Evolutionary conservation across 805 yeast genomes (phyloP).

Genomic region (Teunomyces cretensis): DNA sequence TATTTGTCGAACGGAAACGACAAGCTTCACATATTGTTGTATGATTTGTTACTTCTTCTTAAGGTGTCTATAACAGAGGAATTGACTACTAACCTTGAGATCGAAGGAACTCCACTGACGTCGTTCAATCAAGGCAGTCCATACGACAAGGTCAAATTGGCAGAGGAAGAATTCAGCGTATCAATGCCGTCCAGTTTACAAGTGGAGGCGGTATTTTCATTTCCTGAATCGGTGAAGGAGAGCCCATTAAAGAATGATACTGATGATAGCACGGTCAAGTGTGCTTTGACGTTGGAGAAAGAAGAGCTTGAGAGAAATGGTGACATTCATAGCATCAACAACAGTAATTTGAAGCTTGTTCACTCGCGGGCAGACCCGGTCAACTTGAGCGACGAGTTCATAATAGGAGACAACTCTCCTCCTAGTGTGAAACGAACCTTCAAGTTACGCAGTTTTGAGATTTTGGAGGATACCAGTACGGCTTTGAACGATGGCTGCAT

Average conservation of each 20-base stretch:
- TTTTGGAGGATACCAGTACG: constrained; percentile 34
- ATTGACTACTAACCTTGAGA: background rate
- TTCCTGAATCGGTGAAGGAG: constrained; percentile 28
- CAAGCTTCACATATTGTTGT: constrained; percentile 54
- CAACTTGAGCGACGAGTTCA: constrained; percentile 3
- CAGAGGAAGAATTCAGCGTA: background rate
- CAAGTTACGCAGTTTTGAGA: constrained; percentile 34
- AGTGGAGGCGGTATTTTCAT: constrained; percentile 20
- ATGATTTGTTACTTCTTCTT: constrained; percentile 57
- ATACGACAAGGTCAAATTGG: background rate
- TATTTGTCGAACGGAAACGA: constrained; percentile 38
- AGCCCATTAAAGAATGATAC: constrained; percentile 16
- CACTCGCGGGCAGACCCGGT: constrained; percentile 5
- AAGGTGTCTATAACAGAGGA: constrained; percentile 38
- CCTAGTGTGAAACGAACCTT: constrained; percentile 14
- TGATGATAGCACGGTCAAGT: constrained; percentile 14
- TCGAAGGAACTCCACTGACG: background rate
- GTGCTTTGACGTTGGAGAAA: constrained; percentile 28
- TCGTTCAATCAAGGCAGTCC: background rate
- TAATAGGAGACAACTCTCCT: background rate
- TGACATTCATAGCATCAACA: constrained; percentile 33
- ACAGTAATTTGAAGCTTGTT: constrained; percentile 22
- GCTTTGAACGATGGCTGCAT: constrained; percentile 32
- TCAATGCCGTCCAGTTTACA: background rate
- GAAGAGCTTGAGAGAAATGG: constrained; percentile 31